These are phyloP conservation scores for Acacia concinna DNA, from an alignment of 331 rosid species.

Conservation along the genomic window DNA sequence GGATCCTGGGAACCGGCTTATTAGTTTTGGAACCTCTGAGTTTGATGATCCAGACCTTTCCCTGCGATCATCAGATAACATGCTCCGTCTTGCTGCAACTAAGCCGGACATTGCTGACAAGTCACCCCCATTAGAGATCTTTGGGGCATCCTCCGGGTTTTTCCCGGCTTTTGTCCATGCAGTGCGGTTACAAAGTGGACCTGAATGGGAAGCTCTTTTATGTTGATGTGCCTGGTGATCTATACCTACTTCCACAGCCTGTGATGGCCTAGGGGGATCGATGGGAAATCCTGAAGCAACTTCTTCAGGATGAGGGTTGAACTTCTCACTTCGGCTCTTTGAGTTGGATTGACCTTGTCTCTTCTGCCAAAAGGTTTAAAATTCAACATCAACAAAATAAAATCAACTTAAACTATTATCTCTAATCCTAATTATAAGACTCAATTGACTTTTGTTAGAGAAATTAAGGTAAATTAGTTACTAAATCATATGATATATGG, in stretches of 20 bases:
- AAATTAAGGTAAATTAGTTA: too few species aligned
- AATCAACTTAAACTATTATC: background rate
- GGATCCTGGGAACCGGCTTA: conserved; percentile 83
- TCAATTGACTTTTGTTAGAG: too few species aligned
- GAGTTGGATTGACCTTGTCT: conserved; percentile 69
- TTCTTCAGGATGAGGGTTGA: conserved; percentile 93
- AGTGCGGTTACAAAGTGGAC: conserved; percentile 85
- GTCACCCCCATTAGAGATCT: conserved; percentile 74
- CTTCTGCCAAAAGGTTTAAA: conserved; percentile 57
- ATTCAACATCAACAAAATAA: conserved; percentile 1
- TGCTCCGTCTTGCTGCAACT: conserved; percentile 86
- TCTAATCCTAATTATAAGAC: too few species aligned
- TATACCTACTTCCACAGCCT: conserved; percentile 51
- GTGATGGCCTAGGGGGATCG: conserved; percentile 96
- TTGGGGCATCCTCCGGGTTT: conserved; percentile 76
- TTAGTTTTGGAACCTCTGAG: conserved; percentile 66
- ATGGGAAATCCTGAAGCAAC: conserved; percentile 97
- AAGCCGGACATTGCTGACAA: conserved; percentile 67
- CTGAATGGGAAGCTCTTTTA: conserved; percentile 96
- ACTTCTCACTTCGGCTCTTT: conserved; percentile 96
- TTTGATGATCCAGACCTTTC: conserved; percentile 80
- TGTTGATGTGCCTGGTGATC: conserved; percentile 64
- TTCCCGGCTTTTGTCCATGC: conserved; percentile 85
- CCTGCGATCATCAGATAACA: conserved; percentile 76
- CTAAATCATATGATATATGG: too few species aligned